A percentile compares a stretch with the other conserved stretches of the same genome.
Evolutionary conservation across 768 basidiomycete genomes (phyloP).

Genomic region (Psilocybe cubensis): DNA sequence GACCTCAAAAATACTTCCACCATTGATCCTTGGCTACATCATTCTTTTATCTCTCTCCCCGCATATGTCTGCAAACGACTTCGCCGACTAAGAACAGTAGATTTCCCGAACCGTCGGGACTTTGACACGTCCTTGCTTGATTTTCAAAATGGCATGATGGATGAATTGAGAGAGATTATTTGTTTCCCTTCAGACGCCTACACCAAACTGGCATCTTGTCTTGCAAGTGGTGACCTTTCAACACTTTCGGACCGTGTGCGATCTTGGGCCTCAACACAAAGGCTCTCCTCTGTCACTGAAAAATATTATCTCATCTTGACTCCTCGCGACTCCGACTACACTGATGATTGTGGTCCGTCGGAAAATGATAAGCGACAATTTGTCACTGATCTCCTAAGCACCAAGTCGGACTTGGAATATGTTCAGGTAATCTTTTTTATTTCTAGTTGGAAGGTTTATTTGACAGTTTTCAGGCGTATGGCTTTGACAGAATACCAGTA

Average conservation of each 20-base stretch:
- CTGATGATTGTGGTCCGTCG: constrained; percentile 50
- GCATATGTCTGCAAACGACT: constrained; percentile 59
- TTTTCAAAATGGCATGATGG: constrained; percentile 55
- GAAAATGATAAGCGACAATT: constrained; percentile 45
- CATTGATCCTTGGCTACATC: constrained; percentile 63
- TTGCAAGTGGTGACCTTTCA: constrained; percentile 44
- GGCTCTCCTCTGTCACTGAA: constrained; percentile 62
- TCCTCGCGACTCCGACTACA: constrained; percentile 63
- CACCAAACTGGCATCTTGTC: constrained; percentile 48
- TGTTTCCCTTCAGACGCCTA: constrained; percentile 60
- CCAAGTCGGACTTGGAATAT: constrained; percentile 15
- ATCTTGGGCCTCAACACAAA: constrained; percentile 63
- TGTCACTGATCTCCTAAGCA: constrained; percentile 19
- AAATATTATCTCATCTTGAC: constrained; percentile 59
- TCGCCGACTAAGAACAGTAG: constrained; percentile 50
- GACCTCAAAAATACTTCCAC: constrained; percentile 44
- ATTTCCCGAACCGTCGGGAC: constrained; percentile 59
- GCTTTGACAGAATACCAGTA: constrained; percentile 68
- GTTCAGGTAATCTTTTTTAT: constrained; percentile 19
- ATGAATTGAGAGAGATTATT: constrained; percentile 63
- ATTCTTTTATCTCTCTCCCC: constrained; percentile 63
- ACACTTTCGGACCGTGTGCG: constrained; percentile 41
- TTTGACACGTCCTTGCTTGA: constrained; percentile 54
- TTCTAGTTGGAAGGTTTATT: background rate
- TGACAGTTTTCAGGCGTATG: constrained; percentile 20